Evolutionary conservation across 2,329 filamentous ascomycete genomes (phyloP), one percentile per base, ranked within the genome.

Genomic region (Neofusicoccum parvum): DNA sequence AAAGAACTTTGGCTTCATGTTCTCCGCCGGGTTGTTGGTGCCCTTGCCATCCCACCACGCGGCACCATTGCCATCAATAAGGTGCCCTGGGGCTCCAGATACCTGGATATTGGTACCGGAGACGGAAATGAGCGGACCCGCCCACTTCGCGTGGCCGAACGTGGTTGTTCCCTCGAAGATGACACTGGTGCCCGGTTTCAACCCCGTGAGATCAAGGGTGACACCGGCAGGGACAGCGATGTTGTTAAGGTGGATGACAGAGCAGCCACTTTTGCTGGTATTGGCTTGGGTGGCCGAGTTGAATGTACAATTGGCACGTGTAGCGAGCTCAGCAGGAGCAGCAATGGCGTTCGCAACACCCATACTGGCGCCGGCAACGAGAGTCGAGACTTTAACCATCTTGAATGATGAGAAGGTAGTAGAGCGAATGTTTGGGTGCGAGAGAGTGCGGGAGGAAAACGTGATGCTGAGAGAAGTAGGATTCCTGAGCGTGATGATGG

Each of bases 91-190:
- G 12, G 82, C 79, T 49, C 87, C 87, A 65, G 82, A 86, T 69
- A 89, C 87, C 67, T 82, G 85, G 72, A 89, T 85, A 67, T 87
- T 73, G 62, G 68, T 77, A 46, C 88, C 89, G 1, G 84, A 84
- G 68, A 90, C 80, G 34, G 83, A 82, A 70, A 91, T 82, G 14
- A 91, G 80, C 50, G 88, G 88, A 0, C 89, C 88, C 1, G 75
- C 74, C 88, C 88, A 91, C 71, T 88, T 85, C 68, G 86, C 80
- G 78, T 89, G 90, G 20, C 81, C 88, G 71, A 88, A 91, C 63
- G 85, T 87, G n/a, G 88, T 91, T 14, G 81, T 85, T 49, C 89
- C 89, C 65, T 86, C 75, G 76, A 91, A 91, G 70, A 84, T 85
- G 68, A 90, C 82, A 76, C 65, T 23, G 14, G 86, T 87, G 68